A percentile compares a stretch with the other conserved stretches of the same genome.
Evolutionary conservation across 2,329 filamentous ascomycete species (phyloP).

Genomic region (Ophiosphaerella narmari): DNA sequence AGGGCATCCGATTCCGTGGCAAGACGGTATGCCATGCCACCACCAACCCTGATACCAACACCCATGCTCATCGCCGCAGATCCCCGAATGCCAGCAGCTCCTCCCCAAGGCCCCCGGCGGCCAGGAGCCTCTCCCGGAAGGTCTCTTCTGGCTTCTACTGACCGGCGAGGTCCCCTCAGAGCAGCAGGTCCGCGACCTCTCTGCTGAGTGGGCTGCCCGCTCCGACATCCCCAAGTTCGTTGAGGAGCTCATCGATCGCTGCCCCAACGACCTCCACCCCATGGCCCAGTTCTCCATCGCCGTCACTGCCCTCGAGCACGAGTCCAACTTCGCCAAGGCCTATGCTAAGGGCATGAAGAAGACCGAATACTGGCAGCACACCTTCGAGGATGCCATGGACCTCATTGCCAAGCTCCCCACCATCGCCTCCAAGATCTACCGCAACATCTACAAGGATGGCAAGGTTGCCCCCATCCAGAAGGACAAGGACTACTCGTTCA

Average conservation of each 20-base stretch:
- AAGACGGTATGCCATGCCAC: constrained; percentile 68
- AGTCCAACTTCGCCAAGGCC: constrained; percentile 96
- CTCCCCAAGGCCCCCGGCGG: constrained; percentile 97
- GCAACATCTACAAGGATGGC: constrained; percentile 99
- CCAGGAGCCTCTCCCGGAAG: constrained; percentile 95
- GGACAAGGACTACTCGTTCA: constrained; percentile 99
- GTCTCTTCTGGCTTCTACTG: constrained; percentile 99
- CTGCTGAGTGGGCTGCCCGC: constrained; percentile 97
- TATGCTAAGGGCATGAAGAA: constrained; percentile 99
- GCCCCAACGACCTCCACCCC: constrained; percentile 97
- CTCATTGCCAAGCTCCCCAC: constrained; percentile 99
- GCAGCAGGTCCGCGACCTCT: constrained; percentile 97
- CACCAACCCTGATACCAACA: constrained; percentile 2
- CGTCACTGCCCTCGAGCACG: constrained; percentile 97
- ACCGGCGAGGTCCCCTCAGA: constrained; percentile 97
- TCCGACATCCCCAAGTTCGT: constrained; percentile 97
- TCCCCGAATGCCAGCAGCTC: constrained; percentile 96
- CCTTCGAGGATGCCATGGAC: constrained; percentile 99
- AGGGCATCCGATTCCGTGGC: constrained; percentile 99
- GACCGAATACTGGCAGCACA: constrained; percentile 99
- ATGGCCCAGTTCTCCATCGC: constrained; percentile 99
- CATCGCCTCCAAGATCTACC: constrained; percentile 98
- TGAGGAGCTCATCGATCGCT: constrained; percentile 99
- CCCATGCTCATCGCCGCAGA: constrained; percentile 54
- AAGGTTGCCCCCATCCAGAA: constrained; percentile 96